Base-by-base conservation (phyloP, 441 rosid species). In the Arabidopsis lyrata region DNA sequence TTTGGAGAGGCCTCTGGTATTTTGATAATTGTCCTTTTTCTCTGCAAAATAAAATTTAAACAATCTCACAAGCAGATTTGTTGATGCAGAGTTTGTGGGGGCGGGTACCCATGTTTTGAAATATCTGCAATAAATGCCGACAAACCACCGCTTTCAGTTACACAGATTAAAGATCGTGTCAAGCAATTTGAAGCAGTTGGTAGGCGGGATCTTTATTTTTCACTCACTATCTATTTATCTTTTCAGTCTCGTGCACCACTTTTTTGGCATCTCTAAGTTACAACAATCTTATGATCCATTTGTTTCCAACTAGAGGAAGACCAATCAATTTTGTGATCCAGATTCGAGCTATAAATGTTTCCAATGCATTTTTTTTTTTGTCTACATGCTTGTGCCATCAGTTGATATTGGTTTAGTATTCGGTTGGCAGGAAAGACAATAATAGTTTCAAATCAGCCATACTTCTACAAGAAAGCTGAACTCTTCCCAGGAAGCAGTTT, bases 401-500 rank as follows among this genome's bases (percentile, higher is more conserved):
- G 48, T 59, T 70, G 63, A 65, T 54, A 53, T 66, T 18, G 57
- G 73, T 65, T 42, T 42, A 27, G 42, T 45, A 63, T 78, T 45
- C 56, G 58, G 55, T 53, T 88, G 78, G 74, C 90, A 90, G 99
- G 98, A 80, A 90, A 83, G 82, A 79, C 90, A 0, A 81, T 95
- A 41, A 95, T 95, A 74, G 71, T 95, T 78, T 95, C 99, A 78
- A 92, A 84, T 78, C 97, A 95, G 85, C 99, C 98, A 62, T 92
- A 78, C 71, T 95, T 92, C 70, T 90, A 95, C 78, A 95, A 88
- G 90, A 95, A 92, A 83, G 96, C 96, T 54, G 95, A 90, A 66
- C 86, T 95, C 64, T 95, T 95, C 68, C 97, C 97, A 3, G 98
- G 97, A 72, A 95, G 99, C 79, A 86, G 92, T 63, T 92, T 95